phyloP scores from a whole-genome alignment of 305 asterid genomes.

The Fraxinus sp. region DNA sequence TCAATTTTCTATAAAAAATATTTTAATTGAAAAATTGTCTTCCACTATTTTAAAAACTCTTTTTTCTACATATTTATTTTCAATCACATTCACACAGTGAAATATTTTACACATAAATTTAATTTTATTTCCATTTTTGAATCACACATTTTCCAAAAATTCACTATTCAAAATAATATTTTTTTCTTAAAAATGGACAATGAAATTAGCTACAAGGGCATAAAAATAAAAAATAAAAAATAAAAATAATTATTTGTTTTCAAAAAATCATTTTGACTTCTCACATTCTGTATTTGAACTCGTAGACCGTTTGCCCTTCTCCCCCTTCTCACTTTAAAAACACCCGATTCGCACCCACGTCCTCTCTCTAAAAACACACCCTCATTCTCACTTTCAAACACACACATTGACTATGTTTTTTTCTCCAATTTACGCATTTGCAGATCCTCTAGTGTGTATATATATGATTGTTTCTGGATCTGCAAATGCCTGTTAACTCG shows the following conservation, averaged over 20 bases:
- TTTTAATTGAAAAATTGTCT: too few relatives aligned
- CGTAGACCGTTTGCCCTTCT: background rate
- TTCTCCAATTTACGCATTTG: background rate
- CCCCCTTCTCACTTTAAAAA: background rate
- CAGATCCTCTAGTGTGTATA: background rate
- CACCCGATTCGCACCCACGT: background rate
- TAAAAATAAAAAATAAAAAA: too few relatives aligned
- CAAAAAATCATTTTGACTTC: background rate
- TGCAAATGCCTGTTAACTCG: constrained; percentile 38
- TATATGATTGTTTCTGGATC: constrained; percentile 34
- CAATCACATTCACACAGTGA: too few relatives aligned
- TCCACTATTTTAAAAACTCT: too few relatives aligned
- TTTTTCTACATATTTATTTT: too few relatives aligned
- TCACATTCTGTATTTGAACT: background rate
- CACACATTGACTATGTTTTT: background rate
- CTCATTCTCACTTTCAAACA: background rate
- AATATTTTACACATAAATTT: too few relatives aligned
- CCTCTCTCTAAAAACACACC: background rate
- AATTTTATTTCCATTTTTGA: too few relatives aligned
- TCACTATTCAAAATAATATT: too few relatives aligned
- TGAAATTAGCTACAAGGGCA: background rate
- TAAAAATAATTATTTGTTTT: too few relatives aligned
- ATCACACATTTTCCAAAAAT: too few relatives aligned
- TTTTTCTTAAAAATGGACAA: too few relatives aligned
- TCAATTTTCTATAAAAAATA: too few relatives aligned